Evolutionary conservation across 495 filamentous ascomycete genomes (phyloP).

Genomic region (Symbiotaphrina buchneri): DNA sequence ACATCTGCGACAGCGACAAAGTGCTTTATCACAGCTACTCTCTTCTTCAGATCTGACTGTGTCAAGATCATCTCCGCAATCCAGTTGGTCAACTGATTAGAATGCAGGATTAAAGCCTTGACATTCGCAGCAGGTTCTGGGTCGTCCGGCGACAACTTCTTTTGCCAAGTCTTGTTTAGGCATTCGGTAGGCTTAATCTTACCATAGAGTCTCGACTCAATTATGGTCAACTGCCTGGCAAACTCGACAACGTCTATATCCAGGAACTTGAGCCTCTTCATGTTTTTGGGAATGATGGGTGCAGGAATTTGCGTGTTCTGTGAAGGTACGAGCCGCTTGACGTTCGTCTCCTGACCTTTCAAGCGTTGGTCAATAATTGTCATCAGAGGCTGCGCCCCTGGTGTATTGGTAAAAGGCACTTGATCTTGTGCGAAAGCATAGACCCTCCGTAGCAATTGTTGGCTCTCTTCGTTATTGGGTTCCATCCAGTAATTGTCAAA

Average conservation of each 20-base stretch:
- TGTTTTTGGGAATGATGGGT: constrained; percentile 92
- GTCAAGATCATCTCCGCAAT: constrained; percentile 98
- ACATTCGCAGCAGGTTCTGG: constrained; percentile 85
- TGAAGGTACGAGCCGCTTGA: constrained; percentile 69
- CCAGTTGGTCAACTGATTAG: constrained; percentile 97
- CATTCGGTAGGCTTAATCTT: constrained; percentile 93
- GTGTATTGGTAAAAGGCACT: constrained; percentile 79
- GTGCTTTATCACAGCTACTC: constrained; percentile 94
- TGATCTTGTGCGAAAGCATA: constrained; percentile 80
- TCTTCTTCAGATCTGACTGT: constrained; percentile 80
- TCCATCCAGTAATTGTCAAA: constrained; percentile 99
- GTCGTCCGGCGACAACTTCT: constrained; percentile 60
- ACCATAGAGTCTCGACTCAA: constrained; percentile 82
- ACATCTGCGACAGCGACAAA: constrained; percentile 93
- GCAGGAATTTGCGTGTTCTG: constrained; percentile 54
- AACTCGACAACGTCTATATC: constrained; percentile 95
- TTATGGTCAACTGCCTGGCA: constrained; percentile 87
- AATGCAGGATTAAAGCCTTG: constrained; percentile 88
- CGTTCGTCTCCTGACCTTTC: constrained; percentile 67
- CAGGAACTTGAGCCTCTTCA: constrained; percentile 98
- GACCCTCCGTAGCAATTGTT: constrained; percentile 66
- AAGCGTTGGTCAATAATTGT: constrained; percentile 70
- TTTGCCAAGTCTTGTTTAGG: constrained; percentile 96
- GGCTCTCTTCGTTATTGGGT: constrained; percentile 57
- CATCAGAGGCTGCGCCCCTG: constrained; percentile 60